Base-by-base conservation (phyloP, 2,329 filamentous ascomycete genomes). In the Thyridium curvatum region DNA sequence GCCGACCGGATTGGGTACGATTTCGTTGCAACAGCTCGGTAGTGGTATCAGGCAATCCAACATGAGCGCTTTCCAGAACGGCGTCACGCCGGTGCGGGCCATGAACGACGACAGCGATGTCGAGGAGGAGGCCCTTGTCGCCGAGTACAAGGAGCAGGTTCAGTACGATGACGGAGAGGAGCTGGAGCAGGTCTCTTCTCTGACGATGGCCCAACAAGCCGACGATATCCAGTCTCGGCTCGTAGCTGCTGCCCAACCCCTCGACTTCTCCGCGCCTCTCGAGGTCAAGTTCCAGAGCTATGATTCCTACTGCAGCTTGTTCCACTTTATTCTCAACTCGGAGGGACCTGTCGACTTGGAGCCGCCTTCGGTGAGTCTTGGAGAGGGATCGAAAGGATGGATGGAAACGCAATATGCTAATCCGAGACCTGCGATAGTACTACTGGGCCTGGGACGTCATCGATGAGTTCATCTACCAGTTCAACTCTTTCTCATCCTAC, bases 381-480 rank as follows among this genome's bases (percentile, higher is more conserved):
- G 33, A 12, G 29, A 26, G 12, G 12, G 28, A 12, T 26, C 10
- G 21, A 10, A 26, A 26, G 10, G 21, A 6, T 6, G 10, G 21
- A 26, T 10, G 21, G 10, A 26, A 26, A 26, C 6, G 21, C 21
- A 13, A n/a, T 21, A 17, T 35, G 35, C 50, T 51, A 34, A 50
- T 53, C 16, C 38, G 52, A 32, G 58, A 50, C 28, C 36, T 31
- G 39, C n/a, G 35, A 33, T 62, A 97, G 88, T 94, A 95, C 71
- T 96, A 91, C 73, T 98, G 93, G 93, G 93, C 93, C 32, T 98
- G 93, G 93, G 93, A 98, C 65, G 91, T 97, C 52, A 96, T 98
- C 68, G 93, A 98, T 66, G 93, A 98, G 68, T 98, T 98, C 73
- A 97, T 98, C 70, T 98, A 98, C 74, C 93, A 98, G 66, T 98